These are phyloP conservation scores for Tylopilus vinaceipallidus DNA, from an alignment of 768 basidiomycete genomes.

Conservation along the genomic window DNA sequence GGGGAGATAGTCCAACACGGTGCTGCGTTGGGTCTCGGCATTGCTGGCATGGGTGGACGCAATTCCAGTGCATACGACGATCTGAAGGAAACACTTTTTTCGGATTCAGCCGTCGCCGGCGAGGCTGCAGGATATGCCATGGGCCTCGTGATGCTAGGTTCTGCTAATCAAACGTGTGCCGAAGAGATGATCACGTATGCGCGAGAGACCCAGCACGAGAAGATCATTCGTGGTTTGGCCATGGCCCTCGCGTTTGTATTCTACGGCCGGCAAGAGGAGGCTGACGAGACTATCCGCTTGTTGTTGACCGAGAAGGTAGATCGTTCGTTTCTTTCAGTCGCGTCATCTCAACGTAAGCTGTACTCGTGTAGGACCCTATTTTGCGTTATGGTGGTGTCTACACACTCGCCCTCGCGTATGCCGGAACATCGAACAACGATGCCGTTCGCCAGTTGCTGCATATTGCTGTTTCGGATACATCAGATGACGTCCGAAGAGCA, in stretches of 20 bases:
- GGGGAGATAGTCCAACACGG: slow-evolving; percentile 95
- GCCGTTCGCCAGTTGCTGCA: slow-evolving; percentile 91
- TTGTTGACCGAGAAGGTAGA: slow-evolving; percentile 84
- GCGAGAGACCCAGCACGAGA: slow-evolving; percentile 97
- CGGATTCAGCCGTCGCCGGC: slow-evolving; percentile 92
- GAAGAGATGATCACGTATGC: slow-evolving; percentile 97
- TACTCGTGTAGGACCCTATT: slow-evolving; percentile 91
- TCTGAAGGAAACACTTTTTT: slow-evolving; percentile 84
- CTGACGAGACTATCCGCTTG: slow-evolving; percentile 75
- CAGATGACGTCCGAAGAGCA: slow-evolving; percentile 94
- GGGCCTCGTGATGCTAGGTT: slow-evolving; percentile 98
- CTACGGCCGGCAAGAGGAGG: slow-evolving; percentile 91
- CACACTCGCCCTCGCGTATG: slow-evolving; percentile 93
- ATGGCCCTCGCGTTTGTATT: slow-evolving; percentile 90
- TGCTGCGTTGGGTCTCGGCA: slow-evolving; percentile 94
- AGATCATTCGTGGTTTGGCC: slow-evolving; percentile 95
- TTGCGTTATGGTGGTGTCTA: slow-evolving; percentile 97
- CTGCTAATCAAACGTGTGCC: slow-evolving; percentile 71
- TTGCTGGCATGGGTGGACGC: slow-evolving; percentile 91
- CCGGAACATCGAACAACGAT: slow-evolving; percentile 92
- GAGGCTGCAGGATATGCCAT: slow-evolving; percentile 97
- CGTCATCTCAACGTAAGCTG: slow-evolving; percentile 8
- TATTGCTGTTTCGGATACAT: slow-evolving; percentile 97
- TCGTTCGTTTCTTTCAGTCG: neutral
- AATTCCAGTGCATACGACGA: slow-evolving; percentile 90